Conservation (phyloP, 441 rosid species). For the Populus hybrid region DNA sequence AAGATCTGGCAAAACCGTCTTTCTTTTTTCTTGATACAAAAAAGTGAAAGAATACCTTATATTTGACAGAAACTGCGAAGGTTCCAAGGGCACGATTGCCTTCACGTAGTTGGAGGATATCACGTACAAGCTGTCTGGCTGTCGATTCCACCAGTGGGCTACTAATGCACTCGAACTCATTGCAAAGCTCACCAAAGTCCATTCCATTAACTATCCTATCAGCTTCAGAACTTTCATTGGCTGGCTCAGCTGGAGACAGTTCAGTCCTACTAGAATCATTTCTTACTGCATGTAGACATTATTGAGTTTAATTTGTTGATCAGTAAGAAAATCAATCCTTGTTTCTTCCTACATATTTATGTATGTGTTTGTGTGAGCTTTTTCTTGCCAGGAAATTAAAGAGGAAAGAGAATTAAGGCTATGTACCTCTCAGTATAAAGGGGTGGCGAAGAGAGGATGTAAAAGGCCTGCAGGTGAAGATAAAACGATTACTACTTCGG, state of each 20-base stretch:
- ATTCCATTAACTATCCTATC: conserved; percentile 69
- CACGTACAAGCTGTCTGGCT: conserved; percentile 76
- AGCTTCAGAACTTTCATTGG: conserved; percentile 42
- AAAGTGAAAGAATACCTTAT: conserved; percentile 48
- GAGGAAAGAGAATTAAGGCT: background rate
- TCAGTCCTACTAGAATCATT: conserved; percentile 45
- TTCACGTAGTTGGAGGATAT: conserved; percentile 71
- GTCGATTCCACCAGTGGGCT: conserved; percentile 89
- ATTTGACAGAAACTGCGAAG: conserved; percentile 63
- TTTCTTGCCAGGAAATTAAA: background rate
- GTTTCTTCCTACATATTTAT: no score
- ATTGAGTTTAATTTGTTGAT: background rate
- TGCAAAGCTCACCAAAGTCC: conserved; percentile 84
- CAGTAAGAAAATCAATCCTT: background rate
- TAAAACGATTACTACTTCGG: conserved; percentile 1
- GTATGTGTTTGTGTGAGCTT: no score
- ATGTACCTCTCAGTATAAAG: conserved; percentile 36
- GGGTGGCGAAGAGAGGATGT: conserved; percentile 5
- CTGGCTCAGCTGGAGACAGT: conserved; percentile 28
- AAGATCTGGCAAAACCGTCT: background rate
- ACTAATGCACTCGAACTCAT: conserved; percentile 85
- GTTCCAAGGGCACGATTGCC: conserved; percentile 74
- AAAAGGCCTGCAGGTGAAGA: conserved; percentile 18
- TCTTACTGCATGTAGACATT: conserved; percentile 33
- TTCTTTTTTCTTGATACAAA: background rate